Conservation (phyloP, 2,329 filamentous ascomycete genomes). For the Apiospora rasikravindrae region DNA sequence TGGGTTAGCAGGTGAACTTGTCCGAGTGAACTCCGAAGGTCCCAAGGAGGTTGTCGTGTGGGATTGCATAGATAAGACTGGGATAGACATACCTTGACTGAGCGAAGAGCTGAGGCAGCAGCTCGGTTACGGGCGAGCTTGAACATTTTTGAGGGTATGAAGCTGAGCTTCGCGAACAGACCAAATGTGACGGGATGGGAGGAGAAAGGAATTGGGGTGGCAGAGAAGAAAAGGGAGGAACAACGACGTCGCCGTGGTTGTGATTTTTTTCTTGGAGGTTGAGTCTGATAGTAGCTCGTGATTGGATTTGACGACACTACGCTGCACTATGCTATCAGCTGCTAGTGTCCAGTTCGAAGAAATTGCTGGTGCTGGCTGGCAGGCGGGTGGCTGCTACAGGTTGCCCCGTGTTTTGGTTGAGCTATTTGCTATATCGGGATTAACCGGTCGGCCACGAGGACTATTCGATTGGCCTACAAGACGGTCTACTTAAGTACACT, state of each 20-base stretch:
- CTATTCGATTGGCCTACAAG: conserved; percentile 5
- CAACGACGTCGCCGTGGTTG: conserved; percentile 8
- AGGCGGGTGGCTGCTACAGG: conserved; percentile 5
- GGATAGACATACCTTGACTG: conserved; percentile 68
- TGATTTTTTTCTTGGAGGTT: conserved; percentile 14
- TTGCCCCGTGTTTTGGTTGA: conserved; percentile 20
- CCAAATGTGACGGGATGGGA: neutral
- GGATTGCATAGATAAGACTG: conserved; percentile 23
- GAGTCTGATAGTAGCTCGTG: conserved; percentile 12
- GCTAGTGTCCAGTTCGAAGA: conserved; percentile 13
- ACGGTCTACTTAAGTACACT: neutral
- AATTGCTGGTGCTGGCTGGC: conserved; percentile 15
- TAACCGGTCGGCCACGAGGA: conserved; percentile 18
- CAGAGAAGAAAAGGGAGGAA: neutral
- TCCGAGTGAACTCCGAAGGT: neutral
- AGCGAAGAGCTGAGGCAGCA: conserved; percentile 79
- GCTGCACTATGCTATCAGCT: conserved; percentile 25
- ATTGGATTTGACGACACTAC: conserved; percentile 12
- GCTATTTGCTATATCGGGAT: conserved; percentile 21
- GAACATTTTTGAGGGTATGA: conserved; percentile 66
- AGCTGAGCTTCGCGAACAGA: conserved; percentile 14
- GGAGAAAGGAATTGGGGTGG: conserved; percentile 11
- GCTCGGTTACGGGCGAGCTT: conserved; percentile 83
- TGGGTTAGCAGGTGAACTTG: conserved; percentile 31
- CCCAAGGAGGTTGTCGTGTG: neutral